These are phyloP conservation scores for Abelmoschus esculentus DNA, from an alignment of 345 rosid genomes.

Conservation along the genomic window DNA sequence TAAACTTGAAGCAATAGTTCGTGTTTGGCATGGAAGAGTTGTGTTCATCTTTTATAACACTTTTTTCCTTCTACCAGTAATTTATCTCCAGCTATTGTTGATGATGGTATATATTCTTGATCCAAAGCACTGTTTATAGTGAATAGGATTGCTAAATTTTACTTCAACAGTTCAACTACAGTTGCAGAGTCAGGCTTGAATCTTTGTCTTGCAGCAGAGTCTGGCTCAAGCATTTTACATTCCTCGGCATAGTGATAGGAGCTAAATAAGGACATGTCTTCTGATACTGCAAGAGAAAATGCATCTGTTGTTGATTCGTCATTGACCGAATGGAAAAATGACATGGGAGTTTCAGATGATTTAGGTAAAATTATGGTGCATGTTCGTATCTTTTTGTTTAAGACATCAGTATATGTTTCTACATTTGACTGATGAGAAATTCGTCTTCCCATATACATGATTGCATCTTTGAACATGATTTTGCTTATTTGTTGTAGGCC, in stretches of 20 bases:
- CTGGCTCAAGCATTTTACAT: slow-evolving; percentile 8
- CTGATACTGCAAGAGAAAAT: slow-evolving; percentile 73
- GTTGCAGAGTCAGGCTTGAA: not conserved
- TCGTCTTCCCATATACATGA: not conserved
- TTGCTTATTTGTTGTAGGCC: not conserved
- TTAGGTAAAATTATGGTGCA: slow-evolving; percentile 37
- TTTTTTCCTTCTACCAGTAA: not conserved
- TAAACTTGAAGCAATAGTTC: too few species aligned
- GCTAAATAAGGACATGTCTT: slow-evolving; percentile 51
- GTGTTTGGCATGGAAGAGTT: not conserved
- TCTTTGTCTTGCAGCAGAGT: not conserved
- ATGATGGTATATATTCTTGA: not conserved
- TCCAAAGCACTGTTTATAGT: not conserved
- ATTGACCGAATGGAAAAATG: slow-evolving; percentile 68
- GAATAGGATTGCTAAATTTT: not conserved
- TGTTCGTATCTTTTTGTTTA: not conserved
- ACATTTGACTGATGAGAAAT: not conserved
- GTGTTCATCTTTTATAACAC: not conserved
- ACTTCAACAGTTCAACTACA: not conserved
- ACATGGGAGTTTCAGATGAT: slow-evolving; percentile 57
- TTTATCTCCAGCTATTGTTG: not conserved
- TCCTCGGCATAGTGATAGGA: slow-evolving; percentile 17
- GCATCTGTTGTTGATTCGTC: slow-evolving; percentile 92
- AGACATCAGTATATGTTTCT: not conserved
- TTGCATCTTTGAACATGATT: not conserved